A percentile compares a stretch with the other conserved stretches of the same genome.
phyloP scores from a whole-genome alignment of 148 eudicot genomes.

The Rhododendron ferrugineum region DNA sequence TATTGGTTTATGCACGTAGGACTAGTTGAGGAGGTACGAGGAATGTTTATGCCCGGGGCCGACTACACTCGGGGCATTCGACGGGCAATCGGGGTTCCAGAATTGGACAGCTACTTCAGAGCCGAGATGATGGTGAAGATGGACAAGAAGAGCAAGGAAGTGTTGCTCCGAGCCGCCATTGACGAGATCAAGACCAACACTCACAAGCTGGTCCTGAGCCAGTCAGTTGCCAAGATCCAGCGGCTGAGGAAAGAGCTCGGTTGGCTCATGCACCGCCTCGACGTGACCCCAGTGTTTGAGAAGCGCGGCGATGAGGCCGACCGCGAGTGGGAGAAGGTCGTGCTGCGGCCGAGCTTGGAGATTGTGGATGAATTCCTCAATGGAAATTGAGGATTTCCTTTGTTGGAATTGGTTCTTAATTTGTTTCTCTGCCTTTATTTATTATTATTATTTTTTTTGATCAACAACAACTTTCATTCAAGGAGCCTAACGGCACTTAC shows the following conservation, averaged over 20 bases:
- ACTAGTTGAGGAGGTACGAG: conserved; percentile 26
- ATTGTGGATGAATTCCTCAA: conserved; percentile 6
- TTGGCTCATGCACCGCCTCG: conserved; percentile 12
- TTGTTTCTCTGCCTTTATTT: not conserved
- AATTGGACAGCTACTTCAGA: conserved; percentile 17
- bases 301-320: not conserved
- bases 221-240: conserved; percentile 13
- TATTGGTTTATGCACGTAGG: conserved; percentile 5
- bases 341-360: conserved; percentile 5
- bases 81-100: conserved; percentile 26
- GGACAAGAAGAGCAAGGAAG: not conserved
- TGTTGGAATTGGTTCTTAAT: not conserved
- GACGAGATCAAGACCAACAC: conserved; percentile 23
- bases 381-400: not conserved
- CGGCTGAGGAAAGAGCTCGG: conserved; percentile 10
- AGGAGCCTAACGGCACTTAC: too few relatives aligned
- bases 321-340: conserved; percentile 14
- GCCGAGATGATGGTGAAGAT: not conserved
- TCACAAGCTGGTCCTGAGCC: not conserved
- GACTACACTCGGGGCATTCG: conserved; percentile 26
- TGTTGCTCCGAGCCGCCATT: conserved; percentile 10
- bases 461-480: too few relatives aligned
- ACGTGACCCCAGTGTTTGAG: conserved; percentile 6
- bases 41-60: conserved; percentile 9
- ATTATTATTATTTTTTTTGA: too few relatives aligned